phyloP scores from a whole-genome alignment of 2,329 filamentous ascomycete genomes.

The Parafenestella ontariensis region DNA sequence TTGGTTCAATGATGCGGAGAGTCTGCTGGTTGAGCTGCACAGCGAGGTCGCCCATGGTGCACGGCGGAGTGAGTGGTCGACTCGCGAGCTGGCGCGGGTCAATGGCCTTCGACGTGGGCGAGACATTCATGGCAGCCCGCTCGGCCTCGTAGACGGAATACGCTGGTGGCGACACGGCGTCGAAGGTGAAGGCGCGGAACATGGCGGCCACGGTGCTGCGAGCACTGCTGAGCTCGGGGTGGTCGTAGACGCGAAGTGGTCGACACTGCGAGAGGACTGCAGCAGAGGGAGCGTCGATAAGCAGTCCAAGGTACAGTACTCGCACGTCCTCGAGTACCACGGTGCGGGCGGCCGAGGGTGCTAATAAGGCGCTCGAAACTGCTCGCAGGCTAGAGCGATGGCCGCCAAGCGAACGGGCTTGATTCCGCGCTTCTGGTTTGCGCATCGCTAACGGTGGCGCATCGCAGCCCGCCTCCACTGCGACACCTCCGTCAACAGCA shows the following conservation, averaged over 20 bases:
- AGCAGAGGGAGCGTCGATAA: not conserved
- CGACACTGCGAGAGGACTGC: too few relatives aligned
- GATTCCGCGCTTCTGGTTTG: conserved; percentile 7
- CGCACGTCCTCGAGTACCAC: conserved; percentile 5
- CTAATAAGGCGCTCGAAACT: conserved; percentile 11
- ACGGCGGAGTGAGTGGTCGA: conserved; percentile 38
- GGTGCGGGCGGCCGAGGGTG: conserved; percentile 17
- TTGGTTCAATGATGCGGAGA: conserved; percentile 38
- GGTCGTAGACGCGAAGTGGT: too few relatives aligned
- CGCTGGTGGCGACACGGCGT: conserved; percentile 38
- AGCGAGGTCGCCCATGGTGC: conserved; percentile 46
- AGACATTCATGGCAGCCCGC: conserved; percentile 40
- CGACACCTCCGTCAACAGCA: not conserved
- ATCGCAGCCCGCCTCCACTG: not conserved
- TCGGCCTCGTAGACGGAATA: conserved; percentile 37
- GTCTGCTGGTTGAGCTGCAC: conserved; percentile 43
- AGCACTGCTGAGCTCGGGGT: not conserved
- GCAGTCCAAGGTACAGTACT: not conserved
- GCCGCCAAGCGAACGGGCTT: conserved; percentile 6
- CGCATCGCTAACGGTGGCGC: not conserved
- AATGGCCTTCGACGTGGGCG: conserved; percentile 38
- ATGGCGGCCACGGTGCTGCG: conserved; percentile 23
- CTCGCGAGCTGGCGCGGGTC: conserved; percentile 7
- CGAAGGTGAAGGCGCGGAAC: conserved; percentile 52
- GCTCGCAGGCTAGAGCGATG: not conserved